A percentile compares a stretch with the other conserved stretches of the same genome.
phyloP scores from a whole-genome alignment of 2,329 filamentous ascomycete species.

The Tolypocladium endophyticum region DNA sequence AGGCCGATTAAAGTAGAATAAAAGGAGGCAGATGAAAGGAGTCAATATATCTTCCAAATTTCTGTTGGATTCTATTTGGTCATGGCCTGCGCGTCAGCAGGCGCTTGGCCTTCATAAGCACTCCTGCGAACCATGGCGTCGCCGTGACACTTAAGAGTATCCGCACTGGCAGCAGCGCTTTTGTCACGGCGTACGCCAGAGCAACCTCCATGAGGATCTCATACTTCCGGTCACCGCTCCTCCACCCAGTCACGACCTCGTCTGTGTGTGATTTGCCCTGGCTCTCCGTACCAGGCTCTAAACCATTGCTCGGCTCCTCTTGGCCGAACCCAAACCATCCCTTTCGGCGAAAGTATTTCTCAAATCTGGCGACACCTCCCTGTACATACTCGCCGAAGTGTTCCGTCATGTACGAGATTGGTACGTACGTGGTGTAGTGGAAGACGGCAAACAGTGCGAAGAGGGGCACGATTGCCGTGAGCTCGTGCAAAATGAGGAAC shows the following conservation, averaged over 20 bases:
- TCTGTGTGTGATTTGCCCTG: slow-evolving; percentile 7
- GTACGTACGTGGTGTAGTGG: slow-evolving; percentile 69
- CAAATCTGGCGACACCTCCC: slow-evolving; percentile 62
- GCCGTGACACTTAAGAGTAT: slow-evolving; percentile 74
- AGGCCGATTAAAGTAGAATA: neutral
- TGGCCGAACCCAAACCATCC: slow-evolving; percentile 64
- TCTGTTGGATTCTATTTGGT: neutral
- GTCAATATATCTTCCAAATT: neutral
- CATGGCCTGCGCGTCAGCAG: slow-evolving; percentile 18
- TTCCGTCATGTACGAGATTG: slow-evolving; percentile 40
- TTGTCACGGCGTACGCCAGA: slow-evolving; percentile 84
- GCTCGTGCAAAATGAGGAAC: slow-evolving; percentile 83
- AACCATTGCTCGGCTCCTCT: slow-evolving; percentile 10
- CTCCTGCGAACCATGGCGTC: slow-evolving; percentile 82
- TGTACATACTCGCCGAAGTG: slow-evolving; percentile 41
- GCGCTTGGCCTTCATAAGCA: slow-evolving; percentile 35
- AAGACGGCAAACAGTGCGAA: slow-evolving; percentile 66
- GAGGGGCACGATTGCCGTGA: slow-evolving; percentile 77
- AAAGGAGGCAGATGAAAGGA: neutral
- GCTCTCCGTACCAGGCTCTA: slow-evolving; percentile 9
- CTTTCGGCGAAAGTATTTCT: slow-evolving; percentile 65
- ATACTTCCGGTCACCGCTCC: slow-evolving; percentile 34
- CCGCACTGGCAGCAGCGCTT: slow-evolving; percentile 68
- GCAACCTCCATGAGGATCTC: slow-evolving; percentile 60
- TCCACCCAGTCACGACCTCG: slow-evolving; percentile 24